These are phyloP conservation scores for Scenedesmus sp. DNA, from an alignment of 163 green algal genomes.

Conservation along the genomic window DNA sequence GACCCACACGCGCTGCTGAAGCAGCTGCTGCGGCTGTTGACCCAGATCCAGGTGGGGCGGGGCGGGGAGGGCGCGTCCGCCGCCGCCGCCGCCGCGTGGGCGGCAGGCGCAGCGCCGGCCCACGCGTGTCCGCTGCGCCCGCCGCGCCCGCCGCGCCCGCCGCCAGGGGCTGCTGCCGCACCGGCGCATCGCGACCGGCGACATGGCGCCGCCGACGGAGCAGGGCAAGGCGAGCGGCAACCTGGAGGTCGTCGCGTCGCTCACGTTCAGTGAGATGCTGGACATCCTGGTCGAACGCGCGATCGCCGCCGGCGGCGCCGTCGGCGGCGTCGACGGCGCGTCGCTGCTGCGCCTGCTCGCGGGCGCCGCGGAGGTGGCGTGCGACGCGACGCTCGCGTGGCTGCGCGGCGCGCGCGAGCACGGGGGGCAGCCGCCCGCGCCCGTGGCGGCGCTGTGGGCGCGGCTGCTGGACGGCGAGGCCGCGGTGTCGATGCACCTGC, in stretches of 20 bases:
- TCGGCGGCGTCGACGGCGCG: too few species aligned
- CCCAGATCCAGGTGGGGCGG: constrained; percentile 2
- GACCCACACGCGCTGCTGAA: neutral
- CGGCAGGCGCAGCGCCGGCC: too few species aligned
- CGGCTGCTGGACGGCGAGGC: constrained; percentile 22
- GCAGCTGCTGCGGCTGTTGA: constrained; percentile 12
- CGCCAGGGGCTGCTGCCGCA: constrained; percentile 33
- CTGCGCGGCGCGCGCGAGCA: too few species aligned
- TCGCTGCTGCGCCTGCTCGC: neutral
- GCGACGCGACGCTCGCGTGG: too few species aligned
- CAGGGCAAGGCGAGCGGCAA: constrained; percentile 19
- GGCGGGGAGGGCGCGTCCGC: too few species aligned
- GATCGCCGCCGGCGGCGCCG: neutral
- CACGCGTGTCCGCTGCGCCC: too few species aligned
- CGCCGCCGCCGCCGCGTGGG: too few species aligned
- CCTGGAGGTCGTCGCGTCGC: constrained; percentile 24
- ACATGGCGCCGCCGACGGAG: constrained; percentile 24
- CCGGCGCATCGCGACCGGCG: constrained; percentile 7
- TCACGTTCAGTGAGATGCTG: constrained; percentile 19
- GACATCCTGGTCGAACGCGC: neutral
- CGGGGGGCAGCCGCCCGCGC: neutral
- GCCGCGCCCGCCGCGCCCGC: neutral
- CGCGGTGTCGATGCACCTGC: constrained; percentile 31
- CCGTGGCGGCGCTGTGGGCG: constrained; percentile 7
- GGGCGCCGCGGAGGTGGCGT: neutral